phyloP scores from a whole-genome alignment of 2,329 filamentous ascomycete genomes.

The Xylariaceae sp. region DNA sequence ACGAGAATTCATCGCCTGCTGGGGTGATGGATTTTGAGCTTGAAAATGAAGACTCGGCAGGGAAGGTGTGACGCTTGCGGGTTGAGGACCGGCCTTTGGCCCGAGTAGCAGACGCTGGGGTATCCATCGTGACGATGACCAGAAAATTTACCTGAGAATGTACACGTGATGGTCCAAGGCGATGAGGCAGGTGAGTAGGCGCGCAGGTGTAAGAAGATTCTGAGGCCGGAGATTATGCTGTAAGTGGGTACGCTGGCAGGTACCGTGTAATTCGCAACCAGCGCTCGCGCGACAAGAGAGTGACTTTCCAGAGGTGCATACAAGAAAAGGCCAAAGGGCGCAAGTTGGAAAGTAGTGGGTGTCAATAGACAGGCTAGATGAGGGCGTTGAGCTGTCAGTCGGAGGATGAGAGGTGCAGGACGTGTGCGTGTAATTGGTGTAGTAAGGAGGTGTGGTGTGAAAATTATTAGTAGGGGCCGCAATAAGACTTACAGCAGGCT shows the following conservation, averaged over 20 bases:
- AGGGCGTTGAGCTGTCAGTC: background rate
- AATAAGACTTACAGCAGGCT: background rate
- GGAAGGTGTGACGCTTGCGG: conserved; percentile 26
- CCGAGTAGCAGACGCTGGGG: conserved; percentile 21
- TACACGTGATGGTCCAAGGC: no score
- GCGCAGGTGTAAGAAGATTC: conserved; percentile 23
- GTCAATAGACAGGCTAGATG: conserved; percentile 5
- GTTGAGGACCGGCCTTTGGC: conserved; percentile 24
- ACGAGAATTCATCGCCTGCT: conserved; percentile 13
- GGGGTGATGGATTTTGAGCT: conserved; percentile 11
- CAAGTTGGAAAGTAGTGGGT: conserved; percentile 1
- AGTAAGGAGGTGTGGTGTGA: conserved; percentile 11
- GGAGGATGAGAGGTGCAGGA: background rate
- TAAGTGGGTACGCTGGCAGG: conserved; percentile 29
- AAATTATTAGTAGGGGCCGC: conserved; percentile 8
- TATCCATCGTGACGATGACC: conserved; percentile 23
- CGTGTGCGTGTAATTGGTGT: conserved; percentile 4
- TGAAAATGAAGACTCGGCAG: conserved; percentile 19
- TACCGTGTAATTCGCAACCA: conserved; percentile 11
- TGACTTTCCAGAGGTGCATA: conserved; percentile 1
- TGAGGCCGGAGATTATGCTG: conserved; percentile 30
- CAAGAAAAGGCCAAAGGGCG: conserved; percentile 3
- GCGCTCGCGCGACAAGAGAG: conserved; percentile 6
- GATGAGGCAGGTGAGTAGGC: conserved; percentile 3
- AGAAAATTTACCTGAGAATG: background rate